Evolutionary conservation across 2,329 filamentous ascomycete genomes (phyloP).

Genomic region (Colletotrichum simmondsii): DNA sequence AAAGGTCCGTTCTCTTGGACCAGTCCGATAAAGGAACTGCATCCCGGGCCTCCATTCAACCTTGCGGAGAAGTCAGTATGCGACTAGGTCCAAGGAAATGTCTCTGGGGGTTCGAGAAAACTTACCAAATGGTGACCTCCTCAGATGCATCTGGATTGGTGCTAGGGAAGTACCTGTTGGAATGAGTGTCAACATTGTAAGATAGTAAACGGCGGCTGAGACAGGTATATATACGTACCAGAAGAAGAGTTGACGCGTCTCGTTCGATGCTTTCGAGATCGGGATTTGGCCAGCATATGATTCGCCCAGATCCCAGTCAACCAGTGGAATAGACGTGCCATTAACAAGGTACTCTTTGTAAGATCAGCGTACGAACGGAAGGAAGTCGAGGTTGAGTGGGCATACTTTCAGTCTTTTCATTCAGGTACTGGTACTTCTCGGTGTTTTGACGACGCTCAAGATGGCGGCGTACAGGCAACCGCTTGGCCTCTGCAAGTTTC

Average conservation of each 20-base stretch:
- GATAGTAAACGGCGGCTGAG: neutral
- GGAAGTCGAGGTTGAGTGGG: accelerated
- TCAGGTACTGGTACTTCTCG: constrained; percentile 20
- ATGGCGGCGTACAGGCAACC: neutral
- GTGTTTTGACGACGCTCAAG: neutral
- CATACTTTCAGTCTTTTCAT: constrained; percentile 2
- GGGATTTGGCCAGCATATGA: constrained; percentile 74
- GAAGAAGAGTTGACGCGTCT: constrained; percentile 69
- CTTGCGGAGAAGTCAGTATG: neutral
- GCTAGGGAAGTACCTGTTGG: constrained; percentile 48
- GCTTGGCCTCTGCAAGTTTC: neutral
- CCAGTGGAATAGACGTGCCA: constrained; percentile 73
- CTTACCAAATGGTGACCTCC: constrained; percentile 67
- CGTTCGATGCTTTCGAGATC: constrained; percentile 54
- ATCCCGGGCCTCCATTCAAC: constrained; percentile 56
- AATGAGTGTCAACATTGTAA: neutral
- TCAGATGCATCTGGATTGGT: constrained; percentile 69
- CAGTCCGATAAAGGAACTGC: constrained; percentile 73
- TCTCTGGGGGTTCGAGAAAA: neutral
- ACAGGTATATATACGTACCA: constrained; percentile 71
- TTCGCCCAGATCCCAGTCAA: constrained; percentile 75
- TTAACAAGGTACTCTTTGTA: constrained; percentile 70
- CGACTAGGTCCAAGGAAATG: neutral
- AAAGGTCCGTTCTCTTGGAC: constrained; percentile 83
- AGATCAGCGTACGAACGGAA: neutral